A percentile compares a stretch with the other conserved stretches of the same genome.
Evolutionary conservation across 2,329 filamentous ascomycete species (phyloP).

Genomic region (Kalmusia sp.): DNA sequence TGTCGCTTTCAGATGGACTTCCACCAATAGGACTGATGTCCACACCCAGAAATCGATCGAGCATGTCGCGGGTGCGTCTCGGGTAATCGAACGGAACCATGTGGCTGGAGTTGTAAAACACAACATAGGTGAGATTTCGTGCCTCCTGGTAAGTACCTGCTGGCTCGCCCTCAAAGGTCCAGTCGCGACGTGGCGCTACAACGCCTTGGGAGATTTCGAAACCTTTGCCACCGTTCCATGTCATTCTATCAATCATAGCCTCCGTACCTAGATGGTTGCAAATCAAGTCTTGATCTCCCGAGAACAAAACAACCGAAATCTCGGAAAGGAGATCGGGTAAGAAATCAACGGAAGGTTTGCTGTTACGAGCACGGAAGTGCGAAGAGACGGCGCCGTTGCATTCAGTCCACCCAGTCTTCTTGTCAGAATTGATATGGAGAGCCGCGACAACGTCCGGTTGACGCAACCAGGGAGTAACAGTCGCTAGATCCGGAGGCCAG

Average conservation of each 20-base stretch:
- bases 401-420: constrained; percentile 88
- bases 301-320: constrained; percentile 85
- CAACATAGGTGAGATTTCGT: constrained; percentile 91
- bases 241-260: constrained; percentile 84
- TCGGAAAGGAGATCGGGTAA: constrained; percentile 80
- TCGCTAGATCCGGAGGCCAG: constrained; percentile 87
- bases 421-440: constrained; percentile 81
- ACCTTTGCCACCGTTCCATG: constrained; percentile 90
- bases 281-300: constrained; percentile 90
- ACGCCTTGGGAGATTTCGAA: constrained; percentile 88
- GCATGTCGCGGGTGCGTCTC: constrained; percentile 88
- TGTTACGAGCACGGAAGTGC: constrained; percentile 74
- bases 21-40: constrained; percentile 91
- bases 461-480: constrained; percentile 84
- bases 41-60: constrained; percentile 93
- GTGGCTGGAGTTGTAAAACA: constrained; percentile 94
- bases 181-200: constrained; percentile 89
- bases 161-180: constrained; percentile 88
- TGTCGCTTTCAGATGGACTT: constrained; percentile 75
- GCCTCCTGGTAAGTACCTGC: constrained; percentile 95
- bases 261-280: constrained; percentile 98
- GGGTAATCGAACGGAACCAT: constrained; percentile 98
- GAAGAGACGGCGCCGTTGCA: constrained; percentile 80
- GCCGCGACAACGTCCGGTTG: constrained; percentile 79
- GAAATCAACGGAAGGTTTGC: constrained; percentile 74